These are phyloP conservation scores for Mycena sp. DNA, from an alignment of 1,284 basidiomycete species.

Conservation along the genomic window DNA sequence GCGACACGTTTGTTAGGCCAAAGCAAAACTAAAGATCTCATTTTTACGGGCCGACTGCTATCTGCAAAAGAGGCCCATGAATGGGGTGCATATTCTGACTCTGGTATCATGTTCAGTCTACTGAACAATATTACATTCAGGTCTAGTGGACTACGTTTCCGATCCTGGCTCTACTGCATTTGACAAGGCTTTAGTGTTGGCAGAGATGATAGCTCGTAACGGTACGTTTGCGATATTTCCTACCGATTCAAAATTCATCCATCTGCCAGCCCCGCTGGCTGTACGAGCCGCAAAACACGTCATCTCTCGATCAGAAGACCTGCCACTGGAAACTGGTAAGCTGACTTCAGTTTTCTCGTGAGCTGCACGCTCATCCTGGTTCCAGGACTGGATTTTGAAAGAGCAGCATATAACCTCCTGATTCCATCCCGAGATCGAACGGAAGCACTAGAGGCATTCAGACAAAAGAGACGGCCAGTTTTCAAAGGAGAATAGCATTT, in stretches of 20 bases:
- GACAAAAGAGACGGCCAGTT: conserved; percentile 84
- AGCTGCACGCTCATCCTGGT: conserved; percentile 27
- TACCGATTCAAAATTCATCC: background rate
- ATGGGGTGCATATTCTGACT: conserved; percentile 64
- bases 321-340: conserved; percentile 79
- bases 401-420: conserved; percentile 87
- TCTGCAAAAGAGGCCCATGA: conserved; percentile 76
- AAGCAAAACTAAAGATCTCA: conserved; percentile 88
- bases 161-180: conserved; percentile 64
- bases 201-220: conserved; percentile 72
- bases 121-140: conserved; percentile 46
- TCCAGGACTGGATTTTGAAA: conserved; percentile 87
- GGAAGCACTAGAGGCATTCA: conserved; percentile 91
- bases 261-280: conserved; percentile 80
- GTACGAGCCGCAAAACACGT: conserved; percentile 90
- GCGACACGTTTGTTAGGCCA: conserved; percentile 84
- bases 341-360: background rate
- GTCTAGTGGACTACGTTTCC: conserved; percentile 84
- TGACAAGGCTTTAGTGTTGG: conserved; percentile 73
- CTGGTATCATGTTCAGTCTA: background rate
- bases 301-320: conserved; percentile 81
- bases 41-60: conserved; percentile 80
- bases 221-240: conserved; percentile 54
- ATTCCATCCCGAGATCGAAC: conserved; percentile 81
- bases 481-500: conserved; percentile 81